Percentiles rank a stretch among this genome's conserved stretches.
Evolutionary conservation across 257 asterid species (phyloP).

Genomic region (Nicotiana benthamiana): DNA sequence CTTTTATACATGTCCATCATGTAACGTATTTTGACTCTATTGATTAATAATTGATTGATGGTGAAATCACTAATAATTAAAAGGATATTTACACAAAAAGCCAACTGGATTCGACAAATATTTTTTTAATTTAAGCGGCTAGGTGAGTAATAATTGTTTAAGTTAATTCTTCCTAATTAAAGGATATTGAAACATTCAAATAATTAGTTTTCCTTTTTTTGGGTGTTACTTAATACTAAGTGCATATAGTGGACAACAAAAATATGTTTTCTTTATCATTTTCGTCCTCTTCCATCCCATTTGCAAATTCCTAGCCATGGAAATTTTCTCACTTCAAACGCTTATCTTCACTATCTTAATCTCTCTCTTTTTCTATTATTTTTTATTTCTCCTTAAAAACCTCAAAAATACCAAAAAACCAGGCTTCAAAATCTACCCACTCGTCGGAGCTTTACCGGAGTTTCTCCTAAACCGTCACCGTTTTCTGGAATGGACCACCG

Average conservation of each 20-base stretch:
- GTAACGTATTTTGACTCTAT: no score
- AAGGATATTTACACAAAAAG: no score
- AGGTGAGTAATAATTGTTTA: no score
- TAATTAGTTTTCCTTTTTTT: no score
- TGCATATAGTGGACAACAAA: not conserved
- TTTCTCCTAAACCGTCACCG: slow-evolving; percentile 80
- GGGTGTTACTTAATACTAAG: not conserved
- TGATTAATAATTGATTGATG: no score
- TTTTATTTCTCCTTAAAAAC: slow-evolving; percentile 8
- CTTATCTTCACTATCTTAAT: slow-evolving; percentile 21
- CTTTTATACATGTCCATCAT: no score
- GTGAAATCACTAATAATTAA: no score
- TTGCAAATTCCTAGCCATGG: slow-evolving; percentile 17
- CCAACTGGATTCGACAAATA: no score
- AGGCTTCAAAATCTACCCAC: slow-evolving; percentile 54
- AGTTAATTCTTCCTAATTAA: no score
- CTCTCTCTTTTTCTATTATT: slow-evolving; percentile 13
- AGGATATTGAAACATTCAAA: no score
- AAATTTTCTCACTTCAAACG: slow-evolving; percentile 10
- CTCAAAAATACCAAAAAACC: slow-evolving; percentile 1
- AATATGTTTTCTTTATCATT: not conserved
- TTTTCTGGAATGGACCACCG: slow-evolving; percentile 74
- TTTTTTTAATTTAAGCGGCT: no score
- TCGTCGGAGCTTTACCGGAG: slow-evolving; percentile 63
- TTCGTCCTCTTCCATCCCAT: not conserved